Conservation (phyloP, 2,329 filamentous ascomycete species). For the Tolypocladium ophioglossoides region DNA sequence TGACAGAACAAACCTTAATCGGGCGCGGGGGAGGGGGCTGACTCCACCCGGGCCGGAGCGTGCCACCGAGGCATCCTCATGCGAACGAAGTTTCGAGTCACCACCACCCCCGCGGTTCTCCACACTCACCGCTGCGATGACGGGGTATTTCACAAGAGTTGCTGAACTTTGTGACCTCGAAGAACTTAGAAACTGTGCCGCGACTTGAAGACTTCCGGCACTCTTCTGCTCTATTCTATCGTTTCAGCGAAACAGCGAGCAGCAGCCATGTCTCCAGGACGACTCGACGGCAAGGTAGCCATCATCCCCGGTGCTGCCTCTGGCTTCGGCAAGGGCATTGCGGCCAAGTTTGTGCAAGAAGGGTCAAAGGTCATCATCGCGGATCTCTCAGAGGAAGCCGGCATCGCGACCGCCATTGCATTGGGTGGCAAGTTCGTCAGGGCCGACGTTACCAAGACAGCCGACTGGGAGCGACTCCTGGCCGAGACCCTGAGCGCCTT, state of each 20-base stretch:
- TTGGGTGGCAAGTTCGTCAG: conserved; percentile 31
- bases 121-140: not conserved
- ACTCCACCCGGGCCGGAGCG: not conserved
- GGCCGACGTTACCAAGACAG: conserved; percentile 39
- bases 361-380: conserved; percentile 51
- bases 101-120: not conserved
- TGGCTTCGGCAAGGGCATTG: conserved; percentile 55
- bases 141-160: not conserved
- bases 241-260: not conserved
- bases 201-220: not conserved
- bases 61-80: not conserved
- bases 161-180: not conserved
- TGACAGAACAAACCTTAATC: too few relatives aligned
- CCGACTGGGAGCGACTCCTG: conserved; percentile 42
- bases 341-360: conserved; percentile 46
- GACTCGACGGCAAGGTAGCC: conserved; percentile 30
- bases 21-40: not conserved
- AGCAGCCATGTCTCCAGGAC: conserved; percentile 12
- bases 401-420: conserved; percentile 33
- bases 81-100: not conserved
- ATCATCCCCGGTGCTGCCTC: conserved; percentile 44
- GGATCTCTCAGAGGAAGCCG: conserved; percentile 45
- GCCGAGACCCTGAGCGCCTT: conserved; percentile 32
- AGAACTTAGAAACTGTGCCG: not conserved
- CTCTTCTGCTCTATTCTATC: not conserved